phyloP scores from a whole-genome alignment of 1,284 basidiomycete genomes.

The Gomphus bonarii region DNA sequence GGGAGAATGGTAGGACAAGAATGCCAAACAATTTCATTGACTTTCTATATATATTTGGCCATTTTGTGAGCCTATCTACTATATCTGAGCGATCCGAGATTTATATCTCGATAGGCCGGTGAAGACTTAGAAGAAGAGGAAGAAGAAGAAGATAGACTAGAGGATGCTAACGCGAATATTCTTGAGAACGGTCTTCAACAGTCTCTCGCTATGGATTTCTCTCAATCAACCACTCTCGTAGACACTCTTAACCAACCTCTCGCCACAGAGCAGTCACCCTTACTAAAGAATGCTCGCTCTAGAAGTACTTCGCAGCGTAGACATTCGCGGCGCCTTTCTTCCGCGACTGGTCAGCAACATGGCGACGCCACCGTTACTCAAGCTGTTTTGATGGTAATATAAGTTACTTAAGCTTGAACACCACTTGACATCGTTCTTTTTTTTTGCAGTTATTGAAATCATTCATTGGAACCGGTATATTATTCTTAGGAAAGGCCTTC shows the following conservation, averaged over 20 bases:
- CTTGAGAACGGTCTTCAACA: background rate
- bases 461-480: slow-evolving; percentile 92
- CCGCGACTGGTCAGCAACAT: slow-evolving; percentile 33
- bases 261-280: slow-evolving; percentile 5
- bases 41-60: slow-evolving; percentile 86
- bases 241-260: background rate
- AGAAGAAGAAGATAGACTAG: slow-evolving; percentile 37
- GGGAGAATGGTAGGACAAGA: slow-evolving; percentile 13
- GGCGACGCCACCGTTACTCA: slow-evolving; percentile 85
- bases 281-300: slow-evolving; percentile 1
- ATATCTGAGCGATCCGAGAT: slow-evolving; percentile 9
- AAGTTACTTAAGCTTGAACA: background rate
- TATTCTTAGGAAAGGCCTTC: slow-evolving; percentile 97
- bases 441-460: slow-evolving; percentile 72
- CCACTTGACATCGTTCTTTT: background rate
- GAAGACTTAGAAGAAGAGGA: slow-evolving; percentile 82
- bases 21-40: slow-evolving; percentile 85
- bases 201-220: background rate
- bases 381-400: slow-evolving; percentile 78
- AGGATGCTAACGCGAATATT: slow-evolving; percentile 1
- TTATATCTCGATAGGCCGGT: slow-evolving; percentile 52
- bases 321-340: slow-evolving; percentile 15
- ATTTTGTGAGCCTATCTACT: slow-evolving; percentile 62
- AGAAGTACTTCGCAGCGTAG: background rate
- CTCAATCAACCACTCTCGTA: background rate